Conservation (phyloP, 2,329 filamentous ascomycete genomes). For the Epichloe brachyelytri region DNA sequence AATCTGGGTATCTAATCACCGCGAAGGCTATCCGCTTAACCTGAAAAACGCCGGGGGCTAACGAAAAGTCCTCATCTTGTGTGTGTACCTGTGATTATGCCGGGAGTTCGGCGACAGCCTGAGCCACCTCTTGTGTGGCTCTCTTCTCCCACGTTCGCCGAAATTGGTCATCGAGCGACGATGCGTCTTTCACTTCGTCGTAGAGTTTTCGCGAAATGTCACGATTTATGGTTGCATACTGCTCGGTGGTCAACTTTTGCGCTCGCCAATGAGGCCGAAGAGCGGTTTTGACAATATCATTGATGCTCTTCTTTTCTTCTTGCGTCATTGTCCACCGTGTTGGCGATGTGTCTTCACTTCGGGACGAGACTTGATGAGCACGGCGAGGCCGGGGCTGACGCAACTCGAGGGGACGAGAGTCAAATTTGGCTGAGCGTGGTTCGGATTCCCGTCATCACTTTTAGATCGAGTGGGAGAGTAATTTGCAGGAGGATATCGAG, state of each 20-base stretch:
- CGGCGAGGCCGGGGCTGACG: slow-evolving; percentile 39
- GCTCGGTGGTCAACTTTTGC: slow-evolving; percentile 68
- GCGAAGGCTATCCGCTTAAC: slow-evolving; percentile 4
- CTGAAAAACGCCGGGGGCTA: slow-evolving; percentile 17
- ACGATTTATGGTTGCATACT: slow-evolving; percentile 87
- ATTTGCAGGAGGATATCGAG: slow-evolving; percentile 60
- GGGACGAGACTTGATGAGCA: slow-evolving; percentile 26
- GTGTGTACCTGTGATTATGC: slow-evolving; percentile 23
- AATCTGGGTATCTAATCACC: slow-evolving; percentile 19
- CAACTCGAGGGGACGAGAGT: slow-evolving; percentile 30
- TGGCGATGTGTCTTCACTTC: slow-evolving; percentile 55
- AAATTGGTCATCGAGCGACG: slow-evolving; percentile 50
- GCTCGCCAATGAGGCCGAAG: slow-evolving; percentile 74
- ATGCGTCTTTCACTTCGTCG: slow-evolving; percentile 45
- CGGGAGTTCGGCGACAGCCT: slow-evolving; percentile 50
- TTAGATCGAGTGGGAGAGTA: slow-evolving; percentile 48
- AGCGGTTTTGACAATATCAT: slow-evolving; percentile 72
- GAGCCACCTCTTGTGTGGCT: slow-evolving; percentile 66
- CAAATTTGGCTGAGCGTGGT: slow-evolving; percentile 14
- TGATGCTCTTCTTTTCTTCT: slow-evolving; percentile 77
- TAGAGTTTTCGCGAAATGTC: slow-evolving; percentile 83
- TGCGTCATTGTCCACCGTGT: slow-evolving; percentile 54
- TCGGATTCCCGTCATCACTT: slow-evolving; percentile 35
- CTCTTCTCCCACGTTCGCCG: slow-evolving; percentile 62
- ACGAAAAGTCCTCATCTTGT: slow-evolving; percentile 13